These are phyloP conservation scores for Emericellopsis atlantica DNA, from an alignment of 2,329 filamentous ascomycete species.

Conservation along the genomic window DNA sequence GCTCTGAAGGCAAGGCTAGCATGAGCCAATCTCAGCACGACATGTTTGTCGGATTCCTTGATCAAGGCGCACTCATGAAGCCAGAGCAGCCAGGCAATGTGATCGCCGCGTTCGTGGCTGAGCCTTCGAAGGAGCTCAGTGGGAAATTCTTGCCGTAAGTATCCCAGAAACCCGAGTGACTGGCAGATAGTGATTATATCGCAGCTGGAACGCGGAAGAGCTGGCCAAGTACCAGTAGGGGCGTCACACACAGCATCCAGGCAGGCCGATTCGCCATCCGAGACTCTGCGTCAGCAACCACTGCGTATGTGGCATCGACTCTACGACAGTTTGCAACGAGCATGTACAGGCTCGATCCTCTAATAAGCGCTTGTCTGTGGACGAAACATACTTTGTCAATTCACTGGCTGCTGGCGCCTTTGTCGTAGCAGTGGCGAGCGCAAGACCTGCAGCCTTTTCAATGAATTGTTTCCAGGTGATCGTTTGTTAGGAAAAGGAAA, in stretches of 20 bases:
- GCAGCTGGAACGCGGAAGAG: neutral
- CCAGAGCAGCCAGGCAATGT: slow-evolving; percentile 79
- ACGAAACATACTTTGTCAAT: too few species aligned
- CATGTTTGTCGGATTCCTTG: slow-evolving; percentile 55
- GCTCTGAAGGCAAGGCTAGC: slow-evolving; percentile 40
- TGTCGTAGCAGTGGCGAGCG: too few species aligned
- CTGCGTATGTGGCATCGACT: too few species aligned
- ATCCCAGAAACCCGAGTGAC: neutral
- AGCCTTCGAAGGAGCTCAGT: slow-evolving; percentile 53
- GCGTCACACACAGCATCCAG: neutral
- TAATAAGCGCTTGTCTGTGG: too few species aligned
- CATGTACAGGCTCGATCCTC: too few species aligned
- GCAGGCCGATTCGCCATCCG: too few species aligned
- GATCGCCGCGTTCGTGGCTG: slow-evolving; percentile 65
- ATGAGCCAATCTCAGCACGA: slow-evolving; percentile 48
- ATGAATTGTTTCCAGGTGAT: too few species aligned
- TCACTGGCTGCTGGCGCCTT: too few species aligned
- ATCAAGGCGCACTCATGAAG: slow-evolving; percentile 58
- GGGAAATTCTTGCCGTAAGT: slow-evolving; percentile 63
- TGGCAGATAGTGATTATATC: neutral
- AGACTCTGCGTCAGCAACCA: too few species aligned
- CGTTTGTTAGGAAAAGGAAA: too few species aligned
- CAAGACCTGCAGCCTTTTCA: too few species aligned
- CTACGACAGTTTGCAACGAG: too few species aligned
- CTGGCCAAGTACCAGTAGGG: neutral